phyloP scores from a whole-genome alignment of 495 filamentous ascomycete species.

The Neurospora tetraspora region DNA sequence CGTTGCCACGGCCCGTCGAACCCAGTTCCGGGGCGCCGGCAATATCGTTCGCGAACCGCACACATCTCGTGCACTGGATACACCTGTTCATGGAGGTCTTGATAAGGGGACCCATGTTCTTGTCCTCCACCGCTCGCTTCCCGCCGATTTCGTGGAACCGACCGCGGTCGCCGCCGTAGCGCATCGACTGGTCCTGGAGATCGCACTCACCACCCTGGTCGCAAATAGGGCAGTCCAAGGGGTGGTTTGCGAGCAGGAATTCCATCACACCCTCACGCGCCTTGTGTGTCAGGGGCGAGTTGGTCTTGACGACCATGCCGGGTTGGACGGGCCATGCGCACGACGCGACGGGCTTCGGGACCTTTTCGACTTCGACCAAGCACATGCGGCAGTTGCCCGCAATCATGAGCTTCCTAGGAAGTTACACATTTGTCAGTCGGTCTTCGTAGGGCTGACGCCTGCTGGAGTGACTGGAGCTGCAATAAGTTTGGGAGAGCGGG shows the following conservation, averaged over 20 bases:
- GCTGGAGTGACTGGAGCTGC: constrained; percentile 4
- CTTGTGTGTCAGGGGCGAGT: constrained; percentile 92
- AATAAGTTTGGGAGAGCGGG: constrained; percentile 3
- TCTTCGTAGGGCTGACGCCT: neutral
- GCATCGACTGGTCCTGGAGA: constrained; percentile 97
- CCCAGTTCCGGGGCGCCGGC: constrained; percentile 93
- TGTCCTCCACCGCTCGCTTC: constrained; percentile 96
- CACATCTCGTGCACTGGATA: constrained; percentile 96
- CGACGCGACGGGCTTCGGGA: constrained; percentile 93
- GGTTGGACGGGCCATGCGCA: constrained; percentile 98
- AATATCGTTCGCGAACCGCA: constrained; percentile 95
- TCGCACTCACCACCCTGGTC: constrained; percentile 99
- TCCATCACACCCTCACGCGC: constrained; percentile 98
- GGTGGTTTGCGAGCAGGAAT: constrained; percentile 93
- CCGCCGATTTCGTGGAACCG: constrained; percentile 91
- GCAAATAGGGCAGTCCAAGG: constrained; percentile 94
- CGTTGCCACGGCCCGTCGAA: constrained; percentile 87
- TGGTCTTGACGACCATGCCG: constrained; percentile 97
- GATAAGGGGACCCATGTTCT: constrained; percentile 96
- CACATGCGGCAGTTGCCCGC: constrained; percentile 99
- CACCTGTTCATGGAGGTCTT: constrained; percentile 99
- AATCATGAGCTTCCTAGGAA: constrained; percentile 81
- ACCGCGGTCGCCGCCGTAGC: constrained; percentile 91
- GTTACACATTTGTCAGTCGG: constrained; percentile 24
- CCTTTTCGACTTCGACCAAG: constrained; percentile 90